Evolutionary conservation across 176 grass and related monocot species (phyloP).

Genomic region (Juncus inflexus): DNA sequence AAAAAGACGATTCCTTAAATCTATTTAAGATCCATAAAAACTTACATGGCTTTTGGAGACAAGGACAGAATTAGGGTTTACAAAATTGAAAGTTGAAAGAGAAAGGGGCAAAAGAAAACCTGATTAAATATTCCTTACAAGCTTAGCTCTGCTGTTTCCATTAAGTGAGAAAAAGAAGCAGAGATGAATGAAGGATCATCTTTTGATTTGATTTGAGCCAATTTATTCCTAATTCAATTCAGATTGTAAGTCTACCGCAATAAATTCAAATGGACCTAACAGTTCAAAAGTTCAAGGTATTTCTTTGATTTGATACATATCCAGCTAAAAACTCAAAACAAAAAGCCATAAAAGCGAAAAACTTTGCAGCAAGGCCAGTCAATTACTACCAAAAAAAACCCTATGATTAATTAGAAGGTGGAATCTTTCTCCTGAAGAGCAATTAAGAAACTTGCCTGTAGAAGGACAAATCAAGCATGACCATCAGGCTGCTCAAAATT

Average conservation of each 20-base stretch:
- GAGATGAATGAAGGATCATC: constrained; percentile 20
- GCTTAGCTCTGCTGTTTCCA: constrained; percentile 21
- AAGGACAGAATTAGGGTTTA: constrained; percentile 5
- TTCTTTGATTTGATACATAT: background rate
- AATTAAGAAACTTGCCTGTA: background rate
- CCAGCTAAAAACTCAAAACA: background rate
- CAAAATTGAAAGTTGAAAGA: constrained; percentile 20
- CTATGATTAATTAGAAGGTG: background rate
- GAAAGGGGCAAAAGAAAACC: constrained; percentile 16
- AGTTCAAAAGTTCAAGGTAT: background rate
- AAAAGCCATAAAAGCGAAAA: background rate
- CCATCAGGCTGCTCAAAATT: too few species aligned
- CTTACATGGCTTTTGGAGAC: background rate
- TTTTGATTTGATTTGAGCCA: background rate
- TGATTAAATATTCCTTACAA: constrained; percentile 16
- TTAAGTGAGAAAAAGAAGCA: constrained; percentile 45
- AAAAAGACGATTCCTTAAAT: too few species aligned
- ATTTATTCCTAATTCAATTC: constrained; percentile 1
- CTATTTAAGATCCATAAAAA: too few species aligned
- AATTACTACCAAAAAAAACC: background rate
- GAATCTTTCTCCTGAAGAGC: constrained; percentile 2
- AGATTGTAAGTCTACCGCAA: constrained; percentile 9
- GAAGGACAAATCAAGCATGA: too few species aligned
- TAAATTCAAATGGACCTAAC: constrained; percentile 3
- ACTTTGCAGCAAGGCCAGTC: background rate